Base-by-base conservation (phyloP, 2,329 filamentous ascomycete species). In the Pseudogymnoascus sp. region DNA sequence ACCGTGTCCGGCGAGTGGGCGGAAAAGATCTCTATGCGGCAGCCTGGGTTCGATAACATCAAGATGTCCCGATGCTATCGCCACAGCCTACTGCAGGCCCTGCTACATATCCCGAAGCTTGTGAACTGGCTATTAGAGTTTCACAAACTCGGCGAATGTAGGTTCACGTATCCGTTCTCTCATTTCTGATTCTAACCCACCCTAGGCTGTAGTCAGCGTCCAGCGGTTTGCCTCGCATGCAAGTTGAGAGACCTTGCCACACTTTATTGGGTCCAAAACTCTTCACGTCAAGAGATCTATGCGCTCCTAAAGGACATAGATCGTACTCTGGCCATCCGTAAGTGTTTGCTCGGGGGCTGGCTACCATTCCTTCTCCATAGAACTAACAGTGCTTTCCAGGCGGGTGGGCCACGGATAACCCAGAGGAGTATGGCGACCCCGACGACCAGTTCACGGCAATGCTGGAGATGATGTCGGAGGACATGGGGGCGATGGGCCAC, bases 101-200 rank as follows among this genome's bases (percentile, higher is more conserved):
- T 75, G 7, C 52, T 74, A 5, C 74, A 75, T 63, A 55, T 68
- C 4, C 72, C 73, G 1, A 69, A 68, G 14, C 65, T 75, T 39
- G 68, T 72, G 21, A 69, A 70, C 29, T 75, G 69, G 66, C 61
- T 74, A 2, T 59, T 66, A n/a, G 60, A 68, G 7, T 63, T 66
- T 26, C 69, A 71, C 52, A 59, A 61, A 6, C 67, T 64, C 16
- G 63, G 68, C 12, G 19, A 65, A 35, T 73, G 72, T 67, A 62
- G 45, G 62, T 67, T 64, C 19, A 19, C 41, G 8, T 62, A 10
- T 23, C 39, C 16, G 5, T 31, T 43, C 8, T 37, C 11, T 8
- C 7, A 6, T 43, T 14, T 19, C 8, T 1, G 19, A 19, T 55
- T 61, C 21, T 59, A 23, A 45, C 37, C 63, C 31, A 63, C 35